Evolutionary conservation across 2,329 filamentous ascomycete species (phyloP).

Genomic region (Seiridium unicorne): DNA sequence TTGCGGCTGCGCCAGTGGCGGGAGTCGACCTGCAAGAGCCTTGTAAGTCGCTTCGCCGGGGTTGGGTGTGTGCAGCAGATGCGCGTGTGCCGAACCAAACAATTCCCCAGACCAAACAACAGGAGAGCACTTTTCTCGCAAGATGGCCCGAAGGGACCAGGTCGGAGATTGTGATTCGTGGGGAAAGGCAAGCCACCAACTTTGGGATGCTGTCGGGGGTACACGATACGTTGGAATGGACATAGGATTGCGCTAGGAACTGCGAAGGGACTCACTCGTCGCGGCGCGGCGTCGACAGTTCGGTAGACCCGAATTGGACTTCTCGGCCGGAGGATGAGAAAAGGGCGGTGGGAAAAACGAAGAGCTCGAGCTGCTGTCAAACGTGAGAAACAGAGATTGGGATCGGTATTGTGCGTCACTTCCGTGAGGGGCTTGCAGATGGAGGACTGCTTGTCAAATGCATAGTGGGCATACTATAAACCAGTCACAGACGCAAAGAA

Average conservation of each 20-base stretch:
- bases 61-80: conserved; percentile 3
- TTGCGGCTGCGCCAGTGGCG: conserved; percentile 9
- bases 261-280: not conserved
- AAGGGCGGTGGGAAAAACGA: not conserved
- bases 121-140: not conserved
- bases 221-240: not conserved
- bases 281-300: not conserved
- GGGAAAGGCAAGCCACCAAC: conserved; percentile 1
- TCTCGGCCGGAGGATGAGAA: not conserved
- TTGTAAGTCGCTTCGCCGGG: not conserved
- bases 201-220: not conserved
- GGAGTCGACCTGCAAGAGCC: not conserved
- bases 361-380: not conserved
- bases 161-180: not conserved
- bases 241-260: not conserved
- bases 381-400: not conserved
- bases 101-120: not conserved
- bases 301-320: conserved; percentile 1
- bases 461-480: not conserved
- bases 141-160: not conserved
- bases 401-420: not conserved
- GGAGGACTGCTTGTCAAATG: not conserved
- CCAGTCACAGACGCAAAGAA: not conserved
- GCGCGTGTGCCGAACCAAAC: conserved; percentile 5
- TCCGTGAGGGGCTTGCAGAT: not conserved